Conservation (phyloP, 2,329 filamentous ascomycete genomes). For the Fusarium siculi region DNA sequence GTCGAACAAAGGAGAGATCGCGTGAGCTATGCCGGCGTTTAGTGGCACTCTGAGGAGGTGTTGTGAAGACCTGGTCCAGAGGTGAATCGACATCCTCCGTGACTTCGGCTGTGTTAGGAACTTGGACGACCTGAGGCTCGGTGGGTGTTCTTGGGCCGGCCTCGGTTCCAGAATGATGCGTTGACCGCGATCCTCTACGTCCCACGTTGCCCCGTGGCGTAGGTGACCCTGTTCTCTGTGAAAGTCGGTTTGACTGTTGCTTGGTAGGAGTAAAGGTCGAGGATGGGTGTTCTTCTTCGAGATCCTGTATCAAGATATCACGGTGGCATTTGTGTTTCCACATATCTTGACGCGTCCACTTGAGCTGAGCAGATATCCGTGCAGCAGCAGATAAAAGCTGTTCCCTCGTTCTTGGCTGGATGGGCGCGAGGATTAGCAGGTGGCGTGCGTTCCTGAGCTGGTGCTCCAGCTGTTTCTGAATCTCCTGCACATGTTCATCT, state of each 20-base stretch:
- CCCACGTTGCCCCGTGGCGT: slow-evolving; percentile 37
- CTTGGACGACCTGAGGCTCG: slow-evolving; percentile 35
- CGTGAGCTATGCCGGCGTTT: slow-evolving; percentile 42
- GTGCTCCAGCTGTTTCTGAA: slow-evolving; percentile 82
- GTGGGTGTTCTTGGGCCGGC: slow-evolving; percentile 42
- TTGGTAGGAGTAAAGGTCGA: slow-evolving; percentile 39
- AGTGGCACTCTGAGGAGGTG: slow-evolving; percentile 47
- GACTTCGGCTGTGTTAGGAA: slow-evolving; percentile 33
- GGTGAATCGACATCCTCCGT: slow-evolving; percentile 42
- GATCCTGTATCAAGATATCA: slow-evolving; percentile 85
- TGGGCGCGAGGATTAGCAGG: slow-evolving; percentile 86
- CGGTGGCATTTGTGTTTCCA: slow-evolving; percentile 92
- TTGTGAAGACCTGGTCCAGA: slow-evolving; percentile 45
- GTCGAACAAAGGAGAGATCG: slow-evolving; percentile 38
- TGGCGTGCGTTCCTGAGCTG: slow-evolving; percentile 91
- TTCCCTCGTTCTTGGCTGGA: slow-evolving; percentile 90
- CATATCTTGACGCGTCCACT: slow-evolving; percentile 94
- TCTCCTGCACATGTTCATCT: slow-evolving; percentile 78
- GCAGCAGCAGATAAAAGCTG: slow-evolving; percentile 86
- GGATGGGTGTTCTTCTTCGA: slow-evolving; percentile 75
- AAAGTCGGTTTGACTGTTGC: slow-evolving; percentile 39
- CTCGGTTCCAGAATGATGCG: slow-evolving; percentile 41
- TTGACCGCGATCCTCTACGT: slow-evolving; percentile 45
- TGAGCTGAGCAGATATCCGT: slow-evolving; percentile 85
- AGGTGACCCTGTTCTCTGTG: slow-evolving; percentile 43